Percentiles rank a stretch among this genome's conserved stretches.
Evolutionary conservation across 192 early-diverging fungal genomes (phyloP).

Genomic region (Coemansia sp.): DNA sequence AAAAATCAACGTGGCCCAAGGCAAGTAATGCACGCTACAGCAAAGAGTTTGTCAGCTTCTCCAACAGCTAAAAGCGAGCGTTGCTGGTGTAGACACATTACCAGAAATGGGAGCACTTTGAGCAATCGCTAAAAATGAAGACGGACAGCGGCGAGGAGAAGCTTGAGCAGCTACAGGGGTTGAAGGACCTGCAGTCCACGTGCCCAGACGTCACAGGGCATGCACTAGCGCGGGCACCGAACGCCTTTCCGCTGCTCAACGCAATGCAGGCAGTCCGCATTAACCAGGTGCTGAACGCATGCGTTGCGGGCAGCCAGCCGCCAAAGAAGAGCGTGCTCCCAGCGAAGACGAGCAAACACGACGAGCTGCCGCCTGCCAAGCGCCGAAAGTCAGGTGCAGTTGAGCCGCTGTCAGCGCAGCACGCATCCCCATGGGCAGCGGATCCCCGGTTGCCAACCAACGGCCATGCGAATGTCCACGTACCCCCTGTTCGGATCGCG

Average conservation of each 20-base stretch:
- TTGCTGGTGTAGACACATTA: constrained; percentile 13
- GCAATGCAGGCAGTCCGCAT: background rate
- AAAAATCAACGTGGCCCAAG: constrained; percentile 22
- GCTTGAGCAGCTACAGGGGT: background rate
- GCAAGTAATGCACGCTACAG: background rate
- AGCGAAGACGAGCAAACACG: background rate
- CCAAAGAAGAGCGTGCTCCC: no score
- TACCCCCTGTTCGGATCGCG: no score
- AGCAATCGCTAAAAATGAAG: constrained; percentile 15
- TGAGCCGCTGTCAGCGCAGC: background rate
- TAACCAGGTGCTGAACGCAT: background rate
- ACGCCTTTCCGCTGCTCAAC: background rate
- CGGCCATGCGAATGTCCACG: no score
- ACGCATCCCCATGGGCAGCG: no score
- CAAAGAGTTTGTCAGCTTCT: background rate
- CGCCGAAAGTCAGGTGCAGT: background rate
- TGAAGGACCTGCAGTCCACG: background rate
- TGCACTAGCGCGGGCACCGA: no score
- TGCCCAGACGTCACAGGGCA: no score
- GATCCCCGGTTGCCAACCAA: no score
- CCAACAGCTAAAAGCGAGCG: background rate
- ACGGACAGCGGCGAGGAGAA: background rate
- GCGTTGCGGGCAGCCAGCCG: no score
- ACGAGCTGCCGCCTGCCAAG: background rate
- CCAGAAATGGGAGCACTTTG: constrained; percentile 16